Evolutionary conservation across 495 filamentous ascomycete genomes (phyloP), one percentile per base, ranked within the genome.

Genomic region (Acidiella bohemica): DNA sequence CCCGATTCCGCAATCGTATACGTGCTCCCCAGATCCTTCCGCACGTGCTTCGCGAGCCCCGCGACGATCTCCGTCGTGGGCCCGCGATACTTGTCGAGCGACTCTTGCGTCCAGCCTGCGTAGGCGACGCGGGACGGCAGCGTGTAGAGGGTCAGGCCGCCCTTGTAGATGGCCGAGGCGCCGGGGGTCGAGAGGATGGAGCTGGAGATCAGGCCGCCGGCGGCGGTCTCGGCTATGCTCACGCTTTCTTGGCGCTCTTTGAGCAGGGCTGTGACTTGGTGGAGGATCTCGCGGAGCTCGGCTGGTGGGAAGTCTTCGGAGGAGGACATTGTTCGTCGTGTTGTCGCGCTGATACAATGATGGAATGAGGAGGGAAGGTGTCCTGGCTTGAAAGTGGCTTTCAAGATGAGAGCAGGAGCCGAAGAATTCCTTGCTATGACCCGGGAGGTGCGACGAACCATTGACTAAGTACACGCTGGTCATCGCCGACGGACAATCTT

Each of bases 61-160:
- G 58, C 57, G 20, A 76, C 72, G 32, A 77, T 66, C 6, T 66
- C 66, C n/a, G 66, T 61, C 0, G 68, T 73, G 1, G 73, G 73
- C 5, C 74, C 74, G 35, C 55, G 57, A 57, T 78, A 79, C 29
- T 42, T 44, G 26, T 65, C 54, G 5, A 68, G 54, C 38, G 58
- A 50, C n/a, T 61, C 65, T 36, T 64, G 47, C 4, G 73, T 76
- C 75, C 73, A 78, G 24, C 72, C 73, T 1, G 71, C 71, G 53
- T 66, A 78, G 18, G 66, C 65, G 18, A 75, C 57, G 46, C 73
- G 69, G 6, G 71, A 73, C 46, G 67, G 65, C 7, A 77, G 63
- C 12, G 74, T 78, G 60, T 78, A 77, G 26, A 78, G 60, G 0
- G 72, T 76, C 32, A 76, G 51, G 17, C 74, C 73, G 27, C 74